Base-by-base conservation (phyloP, 305 asterid genomes). In the Fraxinus platypoda region DNA sequence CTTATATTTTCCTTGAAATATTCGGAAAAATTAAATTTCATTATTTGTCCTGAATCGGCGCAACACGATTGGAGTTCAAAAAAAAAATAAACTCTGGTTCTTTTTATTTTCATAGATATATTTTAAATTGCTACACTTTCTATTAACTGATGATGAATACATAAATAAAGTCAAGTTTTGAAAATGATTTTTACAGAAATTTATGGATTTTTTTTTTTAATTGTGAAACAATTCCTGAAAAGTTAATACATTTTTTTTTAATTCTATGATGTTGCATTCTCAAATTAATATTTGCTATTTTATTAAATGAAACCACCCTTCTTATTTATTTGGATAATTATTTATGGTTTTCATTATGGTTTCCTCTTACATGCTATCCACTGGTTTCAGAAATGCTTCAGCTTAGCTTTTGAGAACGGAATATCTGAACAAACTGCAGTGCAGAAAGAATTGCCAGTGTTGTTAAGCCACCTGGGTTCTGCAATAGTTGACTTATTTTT, bases 321-420 rank as follows among this genome's bases (percentile, higher is more conserved):
- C 59, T 66, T 26, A 75, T 76, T 6, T 21, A 19, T 38, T 78
- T 66, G 15, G 31, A 76, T 31, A 6, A 6, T 75, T 59, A 3
- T 75, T 82, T 49, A 35, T 83, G 54, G 17, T 77, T 59, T 26
- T 70, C 59, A 19, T 82, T 49, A 35, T 83, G 54, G 17, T 77
- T 59, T 26, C 74, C 59, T 25, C 64, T 35, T 75, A 21, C 68
- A 3, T 59, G 46, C 33, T 78, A 62, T 62, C 71, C 25, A 11
- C 80, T 86, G 80, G 78, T 89, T 81, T 26, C 98, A 93, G 98
- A 92, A 90, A 90, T 92, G 97, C 83, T 94, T 96, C 80, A 88
- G 83, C 59, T 85, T 91, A 83, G 76, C 80, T 64, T 62, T 83
- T 52, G 91, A 86, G 78, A 83, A 82, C 78, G 84, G 86, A 71